Conservation (phyloP, 495 filamentous ascomycete genomes). For the Immersiella caudata region DNA sequence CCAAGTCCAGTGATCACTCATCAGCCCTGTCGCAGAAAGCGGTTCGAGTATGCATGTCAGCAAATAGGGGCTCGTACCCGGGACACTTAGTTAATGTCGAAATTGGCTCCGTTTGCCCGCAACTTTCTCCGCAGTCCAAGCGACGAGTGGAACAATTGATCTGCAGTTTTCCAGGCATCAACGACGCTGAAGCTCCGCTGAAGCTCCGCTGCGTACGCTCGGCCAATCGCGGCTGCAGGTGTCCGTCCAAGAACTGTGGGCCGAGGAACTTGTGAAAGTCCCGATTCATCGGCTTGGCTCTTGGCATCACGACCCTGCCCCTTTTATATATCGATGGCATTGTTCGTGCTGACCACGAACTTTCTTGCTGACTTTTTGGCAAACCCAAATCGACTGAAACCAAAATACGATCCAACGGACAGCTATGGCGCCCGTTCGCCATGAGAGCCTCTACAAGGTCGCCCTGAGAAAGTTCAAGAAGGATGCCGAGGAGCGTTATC, state of each 20-base stretch:
- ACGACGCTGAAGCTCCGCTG: background rate
- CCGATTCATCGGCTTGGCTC: background rate
- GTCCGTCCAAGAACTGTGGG: background rate
- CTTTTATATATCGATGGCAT: background rate
- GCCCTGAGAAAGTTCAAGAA: conserved; percentile 28
- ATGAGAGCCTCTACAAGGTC: conserved; percentile 29
- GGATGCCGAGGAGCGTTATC: conserved; percentile 15
- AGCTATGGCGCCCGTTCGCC: background rate
- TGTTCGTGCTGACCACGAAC: background rate
- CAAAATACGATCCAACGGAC: background rate
- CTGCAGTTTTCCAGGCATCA: background rate
- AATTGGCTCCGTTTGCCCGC: background rate
- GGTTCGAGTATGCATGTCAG: background rate
- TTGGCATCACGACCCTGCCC: background rate
- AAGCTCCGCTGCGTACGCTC: background rate
- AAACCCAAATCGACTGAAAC: background rate
- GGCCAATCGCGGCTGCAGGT: background rate
- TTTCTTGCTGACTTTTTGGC: background rate
- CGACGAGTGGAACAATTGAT: background rate
- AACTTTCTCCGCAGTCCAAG: background rate
- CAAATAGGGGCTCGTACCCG: background rate
- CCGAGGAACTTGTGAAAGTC: background rate
- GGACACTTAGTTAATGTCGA: background rate
- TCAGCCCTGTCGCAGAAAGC: background rate
- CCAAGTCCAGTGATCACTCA: background rate